Evolutionary conservation across 2,329 filamentous ascomycete genomes (phyloP).

Genomic region (Ilyonectria destructans): DNA sequence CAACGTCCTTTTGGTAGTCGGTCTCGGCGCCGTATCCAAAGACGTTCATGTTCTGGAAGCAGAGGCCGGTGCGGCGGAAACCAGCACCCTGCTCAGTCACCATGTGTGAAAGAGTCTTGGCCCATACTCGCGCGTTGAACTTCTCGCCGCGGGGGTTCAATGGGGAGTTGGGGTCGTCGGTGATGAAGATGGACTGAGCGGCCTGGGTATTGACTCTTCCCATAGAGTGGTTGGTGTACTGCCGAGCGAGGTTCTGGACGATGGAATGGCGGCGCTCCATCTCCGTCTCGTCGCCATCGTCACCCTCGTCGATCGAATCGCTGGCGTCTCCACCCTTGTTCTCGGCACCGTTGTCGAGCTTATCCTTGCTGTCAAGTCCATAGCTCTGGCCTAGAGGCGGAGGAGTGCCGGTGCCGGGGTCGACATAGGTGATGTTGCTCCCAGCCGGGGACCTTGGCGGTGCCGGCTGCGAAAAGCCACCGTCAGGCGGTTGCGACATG

Average conservation of each 20-base stretch:
- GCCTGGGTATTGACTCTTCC: constrained; percentile 11
- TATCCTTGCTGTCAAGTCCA: not conserved
- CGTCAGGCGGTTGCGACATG: constrained; percentile 17
- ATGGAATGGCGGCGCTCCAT: constrained; percentile 32
- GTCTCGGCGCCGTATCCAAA: constrained; percentile 32
- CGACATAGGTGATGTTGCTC: constrained; percentile 26
- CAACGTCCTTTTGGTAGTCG: constrained; percentile 32
- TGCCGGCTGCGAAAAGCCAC: not conserved
- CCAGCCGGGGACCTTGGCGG: not conserved
- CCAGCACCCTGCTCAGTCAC: constrained; percentile 18
- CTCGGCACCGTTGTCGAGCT: not conserved
- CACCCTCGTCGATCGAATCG: constrained; percentile 20
- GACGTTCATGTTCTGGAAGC: constrained; percentile 34
- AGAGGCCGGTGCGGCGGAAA: constrained; percentile 31
- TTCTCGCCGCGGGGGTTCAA: constrained; percentile 27
- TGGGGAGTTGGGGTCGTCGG: constrained; percentile 19
- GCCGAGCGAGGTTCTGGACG: constrained; percentile 24
- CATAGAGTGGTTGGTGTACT: constrained; percentile 27
- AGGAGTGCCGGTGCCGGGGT: not conserved
- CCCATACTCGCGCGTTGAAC: constrained; percentile 30
- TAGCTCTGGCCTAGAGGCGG: not conserved
- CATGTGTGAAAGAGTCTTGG: constrained; percentile 27
- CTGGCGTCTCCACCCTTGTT: constrained; percentile 10
- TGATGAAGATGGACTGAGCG: constrained; percentile 16
- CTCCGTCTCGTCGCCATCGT: constrained; percentile 8